These are phyloP conservation scores for Kazachstania bromeliacearum DNA, from an alignment of 805 yeast genomes.

Conservation along the genomic window DNA sequence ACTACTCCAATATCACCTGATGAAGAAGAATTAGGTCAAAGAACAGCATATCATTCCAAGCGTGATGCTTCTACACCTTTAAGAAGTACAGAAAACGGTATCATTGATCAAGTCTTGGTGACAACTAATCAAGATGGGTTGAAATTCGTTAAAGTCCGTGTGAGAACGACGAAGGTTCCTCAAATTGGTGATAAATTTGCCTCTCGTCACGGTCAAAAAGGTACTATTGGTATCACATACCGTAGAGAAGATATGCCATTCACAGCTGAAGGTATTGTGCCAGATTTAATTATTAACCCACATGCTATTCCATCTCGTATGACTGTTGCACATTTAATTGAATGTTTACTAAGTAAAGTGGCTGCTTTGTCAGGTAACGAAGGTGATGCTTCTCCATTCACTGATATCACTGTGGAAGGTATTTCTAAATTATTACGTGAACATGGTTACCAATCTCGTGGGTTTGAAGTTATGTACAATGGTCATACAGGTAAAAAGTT, in stretches of 20 bases:
- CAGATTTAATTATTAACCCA: conserved; percentile 95
- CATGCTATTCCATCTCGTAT: conserved; percentile 99
- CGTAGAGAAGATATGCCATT: conserved; percentile 99
- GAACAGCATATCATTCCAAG: conserved; percentile 96
- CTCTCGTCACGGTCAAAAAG: conserved; percentile 99
- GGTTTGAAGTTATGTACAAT: conserved; percentile 96
- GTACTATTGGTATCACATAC: conserved; percentile 98
- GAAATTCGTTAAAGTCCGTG: conserved; percentile 93
- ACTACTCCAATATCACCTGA: conserved; percentile 99
- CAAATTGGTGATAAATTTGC: conserved; percentile 99
- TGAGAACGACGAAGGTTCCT: conserved; percentile 97
- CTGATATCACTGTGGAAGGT: conserved; percentile 97
- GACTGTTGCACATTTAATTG: conserved; percentile 99
- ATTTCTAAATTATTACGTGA: conserved; percentile 85
- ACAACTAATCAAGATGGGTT: conserved; percentile 98
- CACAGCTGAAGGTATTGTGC: conserved; percentile 89
- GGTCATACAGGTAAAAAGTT: conserved; percentile 98
- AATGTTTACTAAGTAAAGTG: conserved; percentile 91
- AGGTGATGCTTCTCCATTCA: conserved; percentile 99
- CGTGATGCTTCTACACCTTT: conserved; percentile 97
- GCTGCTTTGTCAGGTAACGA: conserved; percentile 91
- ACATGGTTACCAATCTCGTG: conserved; percentile 96
- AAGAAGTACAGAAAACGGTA: conserved; percentile 94
- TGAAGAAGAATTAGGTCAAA: conserved; percentile 95
- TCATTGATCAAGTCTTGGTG: conserved; percentile 92